Percentiles rank a stretch among this genome's conserved stretches.
Evolutionary conservation across 2,329 filamentous ascomycete species (phyloP).

Genomic region (Colletotrichum nymphaeae): DNA sequence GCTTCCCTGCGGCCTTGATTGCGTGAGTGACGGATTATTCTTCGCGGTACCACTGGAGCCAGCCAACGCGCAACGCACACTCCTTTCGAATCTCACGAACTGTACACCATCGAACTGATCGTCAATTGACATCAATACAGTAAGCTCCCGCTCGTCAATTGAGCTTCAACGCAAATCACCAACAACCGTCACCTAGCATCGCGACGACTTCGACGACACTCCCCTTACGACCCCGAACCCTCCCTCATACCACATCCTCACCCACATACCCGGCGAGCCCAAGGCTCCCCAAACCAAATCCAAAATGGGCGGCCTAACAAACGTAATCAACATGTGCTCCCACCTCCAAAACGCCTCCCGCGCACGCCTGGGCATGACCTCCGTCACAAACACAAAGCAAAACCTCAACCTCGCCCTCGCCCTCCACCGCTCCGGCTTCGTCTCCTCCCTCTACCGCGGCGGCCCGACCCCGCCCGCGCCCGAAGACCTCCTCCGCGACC

Average conservation of each 20-base stretch:
- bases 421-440: slow-evolving; percentile 84
- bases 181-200: neutral
- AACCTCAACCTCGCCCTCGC: slow-evolving; percentile 81
- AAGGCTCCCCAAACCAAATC: neutral
- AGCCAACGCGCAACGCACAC: slow-evolving; percentile 13
- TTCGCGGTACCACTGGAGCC: slow-evolving; percentile 4
- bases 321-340: slow-evolving; percentile 84
- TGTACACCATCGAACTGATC: no score
- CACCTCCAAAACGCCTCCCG: slow-evolving; percentile 91
- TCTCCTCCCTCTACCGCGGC: slow-evolving; percentile 81
- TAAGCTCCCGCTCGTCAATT: neutral
- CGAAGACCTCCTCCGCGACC: slow-evolving; percentile 57
- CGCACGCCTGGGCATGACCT: slow-evolving; percentile 86
- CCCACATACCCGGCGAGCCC: neutral
- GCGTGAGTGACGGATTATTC: slow-evolving; percentile 9
- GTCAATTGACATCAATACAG: neutral
- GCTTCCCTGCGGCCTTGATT: slow-evolving; percentile 27
- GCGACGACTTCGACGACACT: neutral
- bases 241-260: neutral
- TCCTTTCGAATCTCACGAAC: neutral
- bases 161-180: neutral
- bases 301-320: slow-evolving; percentile 62
- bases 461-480: slow-evolving; percentile 67
- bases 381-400: slow-evolving; percentile 82
- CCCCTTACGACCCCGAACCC: neutral